Evolutionary conservation across 495 filamentous ascomycete species (phyloP).

Genomic region (Annulohypoxylon bovei): DNA sequence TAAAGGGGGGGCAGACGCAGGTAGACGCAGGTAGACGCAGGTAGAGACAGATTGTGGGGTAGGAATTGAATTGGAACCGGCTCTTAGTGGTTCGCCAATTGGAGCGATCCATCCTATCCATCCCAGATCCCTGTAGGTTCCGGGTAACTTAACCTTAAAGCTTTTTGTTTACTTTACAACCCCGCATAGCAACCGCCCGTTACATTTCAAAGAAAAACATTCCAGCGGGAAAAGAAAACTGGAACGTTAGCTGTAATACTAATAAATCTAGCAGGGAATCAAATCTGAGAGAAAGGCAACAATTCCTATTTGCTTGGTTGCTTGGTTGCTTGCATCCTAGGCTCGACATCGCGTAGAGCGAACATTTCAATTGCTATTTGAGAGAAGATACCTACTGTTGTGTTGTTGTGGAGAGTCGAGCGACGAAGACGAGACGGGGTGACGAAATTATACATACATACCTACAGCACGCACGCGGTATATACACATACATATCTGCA

Average conservation of each 20-base stretch:
- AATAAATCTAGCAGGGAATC: conserved; percentile 4
- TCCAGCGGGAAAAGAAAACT: conserved; percentile 1
- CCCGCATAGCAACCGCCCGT: conserved; percentile 35
- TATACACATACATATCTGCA: conserved; percentile 1
- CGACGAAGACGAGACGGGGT: background rate
- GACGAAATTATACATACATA: conserved; percentile 5
- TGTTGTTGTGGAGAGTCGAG: background rate
- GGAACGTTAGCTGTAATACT: conserved; percentile 6
- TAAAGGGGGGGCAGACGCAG: conserved; percentile 1
- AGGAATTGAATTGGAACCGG: conserved; percentile 4
- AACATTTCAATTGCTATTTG: background rate
- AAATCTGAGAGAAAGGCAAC: background rate
- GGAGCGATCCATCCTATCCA: background rate
- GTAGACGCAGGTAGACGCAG: background rate
- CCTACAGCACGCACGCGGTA: background rate
- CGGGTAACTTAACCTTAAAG: conserved; percentile 10
- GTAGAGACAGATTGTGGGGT: conserved; percentile 23
- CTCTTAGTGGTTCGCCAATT: conserved; percentile 21
- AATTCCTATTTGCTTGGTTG: background rate
- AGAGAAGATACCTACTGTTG: background rate
- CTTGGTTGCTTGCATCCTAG: too few relatives aligned
- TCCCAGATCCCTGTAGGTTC: conserved; percentile 23
- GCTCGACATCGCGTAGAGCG: background rate
- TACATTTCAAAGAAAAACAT: conserved; percentile 29
- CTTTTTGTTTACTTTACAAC: conserved; percentile 37